phyloP scores from a whole-genome alignment of 2,329 filamentous ascomycete genomes.

The Cercospora brassicicola region DNA sequence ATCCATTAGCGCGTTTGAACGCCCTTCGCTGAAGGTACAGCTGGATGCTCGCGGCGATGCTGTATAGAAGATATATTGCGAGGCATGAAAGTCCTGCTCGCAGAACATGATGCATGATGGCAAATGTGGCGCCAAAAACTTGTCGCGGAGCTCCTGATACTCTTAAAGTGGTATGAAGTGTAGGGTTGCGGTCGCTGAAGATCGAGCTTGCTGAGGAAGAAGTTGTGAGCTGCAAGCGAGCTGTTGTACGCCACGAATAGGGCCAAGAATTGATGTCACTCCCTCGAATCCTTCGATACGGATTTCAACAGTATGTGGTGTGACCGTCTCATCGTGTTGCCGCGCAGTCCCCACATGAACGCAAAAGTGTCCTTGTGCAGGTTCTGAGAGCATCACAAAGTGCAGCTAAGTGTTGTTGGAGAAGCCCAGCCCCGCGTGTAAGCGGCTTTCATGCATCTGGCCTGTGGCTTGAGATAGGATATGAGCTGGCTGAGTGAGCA shows the following conservation, averaged over 20 bases:
- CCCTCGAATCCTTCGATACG: background rate
- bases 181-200: background rate
- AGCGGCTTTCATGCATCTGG: background rate
- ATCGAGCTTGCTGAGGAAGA: background rate
- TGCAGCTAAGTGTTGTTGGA: background rate
- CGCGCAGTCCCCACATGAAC: background rate
- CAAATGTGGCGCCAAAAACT: background rate
- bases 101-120: background rate
- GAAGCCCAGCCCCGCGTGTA: background rate
- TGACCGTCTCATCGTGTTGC: background rate
- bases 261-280: background rate
- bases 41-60: background rate
- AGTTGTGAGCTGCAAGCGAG: background rate
- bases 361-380: background rate
- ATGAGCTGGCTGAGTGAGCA: background rate
- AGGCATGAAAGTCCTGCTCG: background rate
- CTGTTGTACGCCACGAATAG: background rate
- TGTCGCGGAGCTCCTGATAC: background rate
- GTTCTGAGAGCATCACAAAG: background rate
- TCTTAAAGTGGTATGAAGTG: background rate
- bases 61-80: background rate
- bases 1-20: slow-evolving; percentile 1
- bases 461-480: background rate
- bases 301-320: background rate
- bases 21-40: background rate